Base-by-base conservation (phyloP, 805 yeast species). In the Kodamaea lidongshanica region DNA sequence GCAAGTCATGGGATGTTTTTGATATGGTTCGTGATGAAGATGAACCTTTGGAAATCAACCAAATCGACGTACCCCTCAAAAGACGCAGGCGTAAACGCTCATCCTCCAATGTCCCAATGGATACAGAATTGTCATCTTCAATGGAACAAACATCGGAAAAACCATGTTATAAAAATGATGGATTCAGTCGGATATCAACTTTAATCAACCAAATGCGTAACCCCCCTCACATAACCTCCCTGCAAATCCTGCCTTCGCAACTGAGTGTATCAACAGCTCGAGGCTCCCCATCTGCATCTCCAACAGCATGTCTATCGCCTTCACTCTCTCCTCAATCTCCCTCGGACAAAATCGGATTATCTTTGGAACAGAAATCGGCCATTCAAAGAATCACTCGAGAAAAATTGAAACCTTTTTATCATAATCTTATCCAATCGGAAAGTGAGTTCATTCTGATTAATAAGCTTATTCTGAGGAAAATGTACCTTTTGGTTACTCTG, bases 361-460 rank as follows among this genome's bases (percentile, higher is more conserved):
- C 57, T 1, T 41, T 55, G 5, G 66, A 63, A 10, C 75, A 74
- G 38, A 82, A 83, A 44, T 46, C 57, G 12, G 52, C 58, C 19
- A 67, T 83, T 10, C 92, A 82, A 46, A 60, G 57, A 12, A 47
- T 69, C 28, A 77, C 83, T 7, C 56, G 85, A 23, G 58, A 65
- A 12, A 62, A 58, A 12, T 46, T 83, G 27, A 58, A 74, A 28
- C 71, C 73, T 2, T 50, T 67, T 16, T 76, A 73, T 44, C 26
- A 27, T 17, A 22, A 13, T 6, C 11, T 20, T 15, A 27, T 32
- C 16, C 16, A 16, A 12, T 23, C 53, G 4, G 67, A 63, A 37
- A 45, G 43, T 7, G 55, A 53, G 29, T 84, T 77, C 47, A 79
- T 85, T 3, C 51, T 50, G 10, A 65, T 82, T 32, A 83, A 83